Evolutionary conservation across 169 alveolate genomes (phyloP).

Genomic region (Eimeria brunetti): DNA sequence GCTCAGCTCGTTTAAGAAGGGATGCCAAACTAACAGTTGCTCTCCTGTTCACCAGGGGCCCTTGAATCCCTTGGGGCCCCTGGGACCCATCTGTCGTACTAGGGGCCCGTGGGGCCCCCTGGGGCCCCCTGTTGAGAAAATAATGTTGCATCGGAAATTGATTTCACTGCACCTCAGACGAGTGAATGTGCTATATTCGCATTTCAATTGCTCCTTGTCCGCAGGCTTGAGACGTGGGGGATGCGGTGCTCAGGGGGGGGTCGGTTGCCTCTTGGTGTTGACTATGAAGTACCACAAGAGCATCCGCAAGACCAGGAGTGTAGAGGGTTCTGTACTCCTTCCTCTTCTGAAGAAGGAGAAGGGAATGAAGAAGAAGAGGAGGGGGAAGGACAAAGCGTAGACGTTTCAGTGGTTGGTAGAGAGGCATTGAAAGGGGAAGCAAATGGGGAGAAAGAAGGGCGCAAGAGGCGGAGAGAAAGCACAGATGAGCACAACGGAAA

Average conservation of each 20-base stretch:
- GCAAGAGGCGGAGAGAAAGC: constrained; percentile 29
- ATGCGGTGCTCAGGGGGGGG: constrained; percentile 3
- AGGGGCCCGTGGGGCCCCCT: background rate
- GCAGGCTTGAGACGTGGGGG: constrained; percentile 71
- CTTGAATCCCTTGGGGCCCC: too few relatives aligned
- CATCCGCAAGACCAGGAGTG: background rate
- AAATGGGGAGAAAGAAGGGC: background rate
- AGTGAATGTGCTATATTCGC: background rate
- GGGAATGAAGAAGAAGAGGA: too few relatives aligned
- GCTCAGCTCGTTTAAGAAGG: background rate
- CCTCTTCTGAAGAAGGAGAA: background rate
- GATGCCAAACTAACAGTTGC: background rate
- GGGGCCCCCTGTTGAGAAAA: background rate
- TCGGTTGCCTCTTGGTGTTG: constrained; percentile 61
- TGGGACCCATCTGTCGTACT: background rate
- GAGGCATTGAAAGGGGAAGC: background rate
- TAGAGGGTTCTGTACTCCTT: background rate
- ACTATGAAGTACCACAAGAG: constrained; percentile 18
- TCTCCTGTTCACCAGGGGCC: background rate
- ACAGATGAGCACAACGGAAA: background rate
- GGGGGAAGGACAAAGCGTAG: background rate
- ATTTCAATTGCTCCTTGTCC: background rate
- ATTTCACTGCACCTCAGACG: background rate
- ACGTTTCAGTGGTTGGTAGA: background rate
- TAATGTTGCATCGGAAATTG: background rate